Evolutionary conservation across 257 asterid genomes (phyloP).

Genomic region (Avicennia marina): DNA sequence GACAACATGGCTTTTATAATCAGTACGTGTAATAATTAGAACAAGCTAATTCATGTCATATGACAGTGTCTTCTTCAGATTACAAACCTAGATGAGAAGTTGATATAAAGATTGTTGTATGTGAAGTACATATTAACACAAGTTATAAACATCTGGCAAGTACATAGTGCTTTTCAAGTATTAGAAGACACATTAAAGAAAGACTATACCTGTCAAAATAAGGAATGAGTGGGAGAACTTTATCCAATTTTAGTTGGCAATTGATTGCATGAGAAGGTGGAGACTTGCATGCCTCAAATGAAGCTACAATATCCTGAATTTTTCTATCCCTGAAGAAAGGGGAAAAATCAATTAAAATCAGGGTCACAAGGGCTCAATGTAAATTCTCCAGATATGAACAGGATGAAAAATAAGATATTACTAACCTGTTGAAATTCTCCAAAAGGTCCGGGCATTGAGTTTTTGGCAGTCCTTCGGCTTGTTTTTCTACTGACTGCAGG

Average conservation of each 20-base stretch:
- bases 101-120: too few relatives aligned
- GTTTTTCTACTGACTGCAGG: constrained; percentile 81
- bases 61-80: too few relatives aligned
- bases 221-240: constrained; percentile 79
- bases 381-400: background rate
- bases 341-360: background rate
- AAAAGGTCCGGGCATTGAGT: constrained; percentile 55
- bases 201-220: constrained; percentile 64
- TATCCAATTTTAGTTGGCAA: constrained; percentile 48
- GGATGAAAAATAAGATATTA: constrained; percentile 25
- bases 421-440: constrained; percentile 84
- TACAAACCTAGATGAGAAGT: too few relatives aligned
- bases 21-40: too few relatives aligned
- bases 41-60: too few relatives aligned
- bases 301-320: constrained; percentile 58
- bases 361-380: background rate
- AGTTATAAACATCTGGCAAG: too few relatives aligned
- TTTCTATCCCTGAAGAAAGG: constrained; percentile 57
- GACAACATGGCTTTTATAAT: too few relatives aligned
- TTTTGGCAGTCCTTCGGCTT: constrained; percentile 90
- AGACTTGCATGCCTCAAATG: constrained; percentile 82
- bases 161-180: too few relatives aligned
- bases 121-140: too few relatives aligned
- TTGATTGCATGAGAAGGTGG: constrained; percentile 80
- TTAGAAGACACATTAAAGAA: too few relatives aligned